Base-by-base conservation (phyloP, 768 basidiomycete species). In the Amanita brunnescens region DNA sequence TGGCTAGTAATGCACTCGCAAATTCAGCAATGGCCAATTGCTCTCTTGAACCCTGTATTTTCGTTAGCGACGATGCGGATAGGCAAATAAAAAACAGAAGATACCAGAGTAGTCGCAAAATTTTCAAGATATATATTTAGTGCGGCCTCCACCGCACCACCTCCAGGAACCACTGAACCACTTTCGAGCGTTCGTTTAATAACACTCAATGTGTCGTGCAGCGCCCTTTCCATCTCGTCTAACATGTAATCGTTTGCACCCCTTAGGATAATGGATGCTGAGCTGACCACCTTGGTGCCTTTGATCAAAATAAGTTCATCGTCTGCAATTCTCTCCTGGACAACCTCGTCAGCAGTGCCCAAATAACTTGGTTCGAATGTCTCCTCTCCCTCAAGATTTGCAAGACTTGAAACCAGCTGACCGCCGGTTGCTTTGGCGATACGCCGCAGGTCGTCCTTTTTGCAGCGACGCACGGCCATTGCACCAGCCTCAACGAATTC, bases 21-120 rank as follows among this genome's bases (percentile, higher is more conserved):
- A 99, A 99, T 66, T 99, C 96, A n/a, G 94, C 96, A 61, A 99
- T 97, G 16, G 96, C 96, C 47, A 99, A 75, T 66, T 99, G 96
- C 69, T 99, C 96, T 58, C 96, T 79, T 18, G 96, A 99, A 42
- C 95, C 96, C 95, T 97, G 62, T 20, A 46, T 53, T 48, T 51
- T 40, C 50, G 49, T 55, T 43, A 57, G 21, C 40, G 41, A 40
- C 51, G 38, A 38, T 16, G 14, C 34, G 38, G 33, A 20, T 3
- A n/a, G n/a, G n/a, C n/a, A 14, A 41, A 43, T 46, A 16, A 30
- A 29, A 33, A 32, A 24, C 32, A 37, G 24, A 45, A 74, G 86
- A 65, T 65, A 95, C 95, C 67, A 98, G 71, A 18, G 93, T 98
- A 3, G 92, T 97, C 0, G 96, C 96, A 74, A 98, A 98, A 72